Percentiles rank a stretch among this genome's conserved stretches.
These are phyloP conservation scores for Fusarium heterosporum DNA, from an alignment of 2,329 filamentous ascomycete species.

Conservation along the genomic window DNA sequence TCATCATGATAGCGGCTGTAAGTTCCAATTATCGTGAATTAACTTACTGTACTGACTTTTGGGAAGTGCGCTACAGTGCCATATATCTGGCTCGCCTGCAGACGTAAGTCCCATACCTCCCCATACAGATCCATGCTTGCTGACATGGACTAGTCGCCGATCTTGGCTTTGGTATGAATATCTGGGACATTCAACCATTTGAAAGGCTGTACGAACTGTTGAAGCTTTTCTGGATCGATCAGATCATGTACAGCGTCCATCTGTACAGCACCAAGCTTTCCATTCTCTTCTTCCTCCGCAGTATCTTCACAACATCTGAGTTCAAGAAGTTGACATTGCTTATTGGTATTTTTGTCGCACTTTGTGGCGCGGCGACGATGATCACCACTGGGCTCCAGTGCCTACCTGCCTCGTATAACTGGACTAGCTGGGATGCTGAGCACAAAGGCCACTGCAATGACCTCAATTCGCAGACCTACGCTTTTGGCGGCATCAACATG, in stretches of 20 bases:
- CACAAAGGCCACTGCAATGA: constrained; percentile 33
- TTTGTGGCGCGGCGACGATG: constrained; percentile 27
- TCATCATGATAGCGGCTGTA: constrained; percentile 31
- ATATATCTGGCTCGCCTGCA: constrained; percentile 31
- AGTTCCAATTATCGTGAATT: neutral
- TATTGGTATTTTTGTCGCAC: constrained; percentile 19
- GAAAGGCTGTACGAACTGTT: constrained; percentile 32
- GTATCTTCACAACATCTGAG: constrained; percentile 23
- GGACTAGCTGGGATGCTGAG: constrained; percentile 35
- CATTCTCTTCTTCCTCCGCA: constrained; percentile 30
- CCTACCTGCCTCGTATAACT: constrained; percentile 34
- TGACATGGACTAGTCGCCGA: constrained; percentile 21
- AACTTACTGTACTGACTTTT: neutral
- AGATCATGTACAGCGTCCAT: constrained; percentile 40
- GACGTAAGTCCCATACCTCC: neutral
- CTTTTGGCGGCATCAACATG: constrained; percentile 39
- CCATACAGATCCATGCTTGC: neutral
- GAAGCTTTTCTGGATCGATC: constrained; percentile 39
- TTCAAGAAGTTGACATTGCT: constrained; percentile 24
- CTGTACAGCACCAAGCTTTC: constrained; percentile 40
- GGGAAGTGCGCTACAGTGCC: constrained; percentile 31
- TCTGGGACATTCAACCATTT: constrained; percentile 32
- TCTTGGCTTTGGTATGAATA: constrained; percentile 36
- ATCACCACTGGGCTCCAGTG: constrained; percentile 35
- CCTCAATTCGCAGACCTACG: constrained; percentile 36